Evolutionary conservation across 345 rosid species (phyloP).

Genomic region (Acer saccharum): DNA sequence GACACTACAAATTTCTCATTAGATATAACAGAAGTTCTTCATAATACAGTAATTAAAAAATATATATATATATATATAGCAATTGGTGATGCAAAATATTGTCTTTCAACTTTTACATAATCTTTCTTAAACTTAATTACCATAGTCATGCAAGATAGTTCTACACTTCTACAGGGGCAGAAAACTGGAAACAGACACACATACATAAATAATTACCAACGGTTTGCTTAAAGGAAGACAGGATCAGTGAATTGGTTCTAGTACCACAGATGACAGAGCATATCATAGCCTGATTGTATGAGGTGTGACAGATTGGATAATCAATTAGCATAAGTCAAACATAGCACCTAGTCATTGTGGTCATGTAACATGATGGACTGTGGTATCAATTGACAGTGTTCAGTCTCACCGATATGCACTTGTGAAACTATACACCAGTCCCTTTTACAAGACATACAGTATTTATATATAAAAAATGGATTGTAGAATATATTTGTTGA

Average conservation of each 20-base stretch:
- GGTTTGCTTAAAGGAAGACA: neutral
- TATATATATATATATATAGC: neutral
- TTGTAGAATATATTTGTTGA: slow-evolving; percentile 8
- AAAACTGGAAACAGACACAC: neutral
- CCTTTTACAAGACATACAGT: neutral
- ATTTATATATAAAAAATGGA: neutral
- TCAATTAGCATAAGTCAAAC: neutral
- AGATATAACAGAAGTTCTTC: neutral
- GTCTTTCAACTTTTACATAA: neutral
- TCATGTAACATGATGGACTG: neutral
- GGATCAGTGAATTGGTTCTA: neutral
- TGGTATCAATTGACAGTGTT: neutral
- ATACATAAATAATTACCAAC: neutral
- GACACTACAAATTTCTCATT: neutral
- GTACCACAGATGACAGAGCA: neutral
- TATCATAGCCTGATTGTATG: neutral
- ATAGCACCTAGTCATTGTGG: slow-evolving; percentile 3
- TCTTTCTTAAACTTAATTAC: neutral
- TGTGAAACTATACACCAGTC: neutral
- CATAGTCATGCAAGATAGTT: neutral
- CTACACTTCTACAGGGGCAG: neutral
- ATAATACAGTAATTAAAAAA: neutral
- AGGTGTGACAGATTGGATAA: neutral
- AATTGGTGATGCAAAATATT: neutral
- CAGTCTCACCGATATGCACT: neutral